Conservation (phyloP, 495 filamentous ascomycete genomes). For the Trichoderma erinaceum region DNA sequence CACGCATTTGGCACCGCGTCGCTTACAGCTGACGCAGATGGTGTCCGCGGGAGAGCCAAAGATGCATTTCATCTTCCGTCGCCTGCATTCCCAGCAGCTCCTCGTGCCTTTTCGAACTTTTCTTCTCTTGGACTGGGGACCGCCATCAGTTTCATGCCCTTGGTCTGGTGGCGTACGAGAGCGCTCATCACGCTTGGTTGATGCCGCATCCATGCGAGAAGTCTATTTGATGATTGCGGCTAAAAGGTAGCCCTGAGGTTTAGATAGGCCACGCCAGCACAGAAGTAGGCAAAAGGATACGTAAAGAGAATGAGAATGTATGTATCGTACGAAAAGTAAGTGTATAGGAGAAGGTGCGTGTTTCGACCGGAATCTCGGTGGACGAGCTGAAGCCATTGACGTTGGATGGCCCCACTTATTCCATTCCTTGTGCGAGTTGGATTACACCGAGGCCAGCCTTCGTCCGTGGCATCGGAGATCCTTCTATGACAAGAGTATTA, state of each 20-base stretch:
- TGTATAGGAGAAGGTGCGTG: background rate
- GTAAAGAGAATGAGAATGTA: too few species aligned
- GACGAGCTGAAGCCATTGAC: background rate
- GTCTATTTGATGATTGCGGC: background rate
- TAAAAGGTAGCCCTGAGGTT: background rate
- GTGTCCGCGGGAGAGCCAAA: constrained; percentile 29
- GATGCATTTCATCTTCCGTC: constrained; percentile 44
- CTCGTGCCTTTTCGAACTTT: constrained; percentile 45
- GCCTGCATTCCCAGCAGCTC: constrained; percentile 50
- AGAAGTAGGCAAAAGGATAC: background rate
- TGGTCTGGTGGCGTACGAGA: background rate
- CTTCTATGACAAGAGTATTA: background rate
- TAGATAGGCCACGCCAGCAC: too few species aligned
- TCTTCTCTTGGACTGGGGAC: constrained; percentile 23
- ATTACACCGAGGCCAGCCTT: background rate
- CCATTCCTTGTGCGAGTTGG: background rate
- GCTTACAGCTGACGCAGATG: constrained; percentile 38
- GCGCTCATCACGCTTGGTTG: background rate
- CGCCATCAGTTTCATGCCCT: background rate
- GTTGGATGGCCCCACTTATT: background rate
- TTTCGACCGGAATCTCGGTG: constrained; percentile 10
- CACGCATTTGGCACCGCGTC: constrained; percentile 33
- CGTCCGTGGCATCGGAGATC: background rate
- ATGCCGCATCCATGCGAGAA: background rate
- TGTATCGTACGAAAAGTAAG: background rate